Evolutionary conservation across 2,329 filamentous ascomycete species (phyloP), one percentile per base, ranked within the genome.

Genomic region (Fusarium aywerte): DNA sequence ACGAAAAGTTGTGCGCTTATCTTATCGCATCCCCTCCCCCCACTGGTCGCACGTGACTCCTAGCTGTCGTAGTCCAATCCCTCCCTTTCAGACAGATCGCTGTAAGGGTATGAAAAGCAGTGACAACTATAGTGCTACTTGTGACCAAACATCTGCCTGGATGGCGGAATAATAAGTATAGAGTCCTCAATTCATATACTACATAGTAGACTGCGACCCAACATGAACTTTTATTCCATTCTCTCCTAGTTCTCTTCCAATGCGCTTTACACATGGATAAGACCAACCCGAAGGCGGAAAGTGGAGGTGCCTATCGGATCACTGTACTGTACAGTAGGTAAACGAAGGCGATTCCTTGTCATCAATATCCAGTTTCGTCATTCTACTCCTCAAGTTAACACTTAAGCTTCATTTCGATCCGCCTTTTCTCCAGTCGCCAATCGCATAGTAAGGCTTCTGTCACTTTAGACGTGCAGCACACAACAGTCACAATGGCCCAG

Each of bases 401-500:
- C 20, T 53, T 23, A 21, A 35, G 23, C 38, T 58, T 36, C 32
- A 39, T 33, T 31, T 31, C 16, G 18, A 21, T 25, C n/a, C 20
- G 7, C 11, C n/a, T 32, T 32, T 35, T 31, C 33, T 16, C 16
- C 57, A 18, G 11, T 48, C 32, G 25, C 4, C 33, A 27, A 16
- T 48, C 11, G 5, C n/a, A 39, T 16, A 21, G 16, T 20, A 27
- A 50, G 23, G 7, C 20, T 33, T n/a, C n/a, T 20, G 12, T 29
- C 13, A 13, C 15, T 16, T 49, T 18, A 20, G 16, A 18, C 21
- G 9, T 25, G 18, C 13, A 29, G n/a, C 33, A 13, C 23, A 33
- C 16, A n/a, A 45, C n/a, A 21, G 31, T 23, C 65, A 65, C 51
- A 63, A 89, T 89, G 86, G 86, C 86, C 29, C 86, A 88, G 74